Conservation (phyloP, 371 early-diverging fungal genomes). For the Mycotypha africana region DNA sequence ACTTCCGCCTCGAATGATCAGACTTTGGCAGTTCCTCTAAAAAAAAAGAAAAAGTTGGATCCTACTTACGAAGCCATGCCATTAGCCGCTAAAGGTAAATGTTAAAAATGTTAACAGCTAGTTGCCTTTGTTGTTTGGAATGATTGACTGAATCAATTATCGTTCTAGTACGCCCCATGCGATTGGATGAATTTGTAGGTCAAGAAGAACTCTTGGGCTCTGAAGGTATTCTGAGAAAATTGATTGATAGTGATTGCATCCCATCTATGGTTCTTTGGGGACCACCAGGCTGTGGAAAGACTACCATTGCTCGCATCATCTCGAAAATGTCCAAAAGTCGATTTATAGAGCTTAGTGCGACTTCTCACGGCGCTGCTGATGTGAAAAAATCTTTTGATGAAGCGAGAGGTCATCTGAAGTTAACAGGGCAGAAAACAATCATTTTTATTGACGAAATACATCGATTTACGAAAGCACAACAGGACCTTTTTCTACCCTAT, state of each 20-base stretch:
- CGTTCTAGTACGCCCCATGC: slow-evolving; percentile 56
- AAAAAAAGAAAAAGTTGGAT: slow-evolving; percentile 14
- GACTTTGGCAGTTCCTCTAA: background rate
- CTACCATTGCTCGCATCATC: slow-evolving; percentile 67
- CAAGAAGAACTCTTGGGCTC: slow-evolving; percentile 68
- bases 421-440: slow-evolving; percentile 64
- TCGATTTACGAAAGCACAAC: slow-evolving; percentile 84
- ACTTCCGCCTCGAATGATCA: too few species aligned
- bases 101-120: background rate
- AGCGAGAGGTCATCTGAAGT: slow-evolving; percentile 48
- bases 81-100: slow-evolving; percentile 39
- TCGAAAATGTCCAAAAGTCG: slow-evolving; percentile 58
- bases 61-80: slow-evolving; percentile 30
- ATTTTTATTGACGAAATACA: slow-evolving; percentile 89
- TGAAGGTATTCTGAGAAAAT: slow-evolving; percentile 50
- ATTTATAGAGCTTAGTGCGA: slow-evolving; percentile 71
- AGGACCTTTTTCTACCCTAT: slow-evolving; percentile 78
- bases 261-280: slow-evolving; percentile 66
- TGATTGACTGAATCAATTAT: background rate
- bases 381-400: slow-evolving; percentile 67
- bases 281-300: slow-evolving; percentile 86
- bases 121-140: background rate
- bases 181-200: slow-evolving; percentile 65
- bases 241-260: slow-evolving; percentile 62
- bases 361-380: slow-evolving; percentile 65